Conservation (phyloP, 148 eudicot species). For the Fagopyrum tataricum region DNA sequence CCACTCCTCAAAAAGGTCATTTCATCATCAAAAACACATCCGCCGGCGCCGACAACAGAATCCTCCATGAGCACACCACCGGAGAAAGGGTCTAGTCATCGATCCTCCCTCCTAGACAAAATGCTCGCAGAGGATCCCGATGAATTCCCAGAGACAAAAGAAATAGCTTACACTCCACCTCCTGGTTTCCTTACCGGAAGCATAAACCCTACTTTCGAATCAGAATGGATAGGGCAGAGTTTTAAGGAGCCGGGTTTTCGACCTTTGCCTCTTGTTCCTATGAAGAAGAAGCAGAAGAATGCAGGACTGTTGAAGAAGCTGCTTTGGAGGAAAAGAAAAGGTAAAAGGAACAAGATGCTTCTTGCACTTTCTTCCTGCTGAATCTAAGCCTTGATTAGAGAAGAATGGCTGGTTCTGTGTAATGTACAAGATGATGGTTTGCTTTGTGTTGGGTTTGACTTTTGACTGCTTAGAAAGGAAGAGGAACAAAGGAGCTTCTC, state of each 20-base stretch:
- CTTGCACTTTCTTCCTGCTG: slow-evolving; percentile 1
- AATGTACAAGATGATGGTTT: not conserved
- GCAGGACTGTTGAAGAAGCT: slow-evolving; percentile 50
- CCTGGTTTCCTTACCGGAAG: slow-evolving; percentile 15
- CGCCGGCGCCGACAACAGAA: slow-evolving; percentile 11
- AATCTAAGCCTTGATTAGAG: not conserved
- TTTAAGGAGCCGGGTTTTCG: slow-evolving; percentile 16
- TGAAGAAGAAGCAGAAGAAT: slow-evolving; percentile 39
- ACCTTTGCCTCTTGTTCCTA: slow-evolving; percentile 49
- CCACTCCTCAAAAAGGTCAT: slow-evolving; percentile 35
- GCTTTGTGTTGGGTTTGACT: not conserved
- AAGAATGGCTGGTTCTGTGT: not conserved
- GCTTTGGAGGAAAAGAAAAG: slow-evolving; percentile 38
- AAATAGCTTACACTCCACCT: slow-evolving; percentile 27
- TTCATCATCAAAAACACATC: slow-evolving; percentile 25
- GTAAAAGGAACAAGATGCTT: not conserved
- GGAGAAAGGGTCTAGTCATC: slow-evolving; percentile 18
- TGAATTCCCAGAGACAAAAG: slow-evolving; percentile 43
- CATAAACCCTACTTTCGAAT: slow-evolving; percentile 3
- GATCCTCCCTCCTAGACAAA: slow-evolving; percentile 59
- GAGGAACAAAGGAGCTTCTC: too few relatives aligned
- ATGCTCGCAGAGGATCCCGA: slow-evolving; percentile 66
- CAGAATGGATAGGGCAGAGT: slow-evolving; percentile 14
- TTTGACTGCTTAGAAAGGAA: not conserved
- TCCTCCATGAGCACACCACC: not conserved